These are phyloP conservation scores for Pichia gijzeniarum DNA, from an alignment of 805 yeast species.

Conservation along the genomic window DNA sequence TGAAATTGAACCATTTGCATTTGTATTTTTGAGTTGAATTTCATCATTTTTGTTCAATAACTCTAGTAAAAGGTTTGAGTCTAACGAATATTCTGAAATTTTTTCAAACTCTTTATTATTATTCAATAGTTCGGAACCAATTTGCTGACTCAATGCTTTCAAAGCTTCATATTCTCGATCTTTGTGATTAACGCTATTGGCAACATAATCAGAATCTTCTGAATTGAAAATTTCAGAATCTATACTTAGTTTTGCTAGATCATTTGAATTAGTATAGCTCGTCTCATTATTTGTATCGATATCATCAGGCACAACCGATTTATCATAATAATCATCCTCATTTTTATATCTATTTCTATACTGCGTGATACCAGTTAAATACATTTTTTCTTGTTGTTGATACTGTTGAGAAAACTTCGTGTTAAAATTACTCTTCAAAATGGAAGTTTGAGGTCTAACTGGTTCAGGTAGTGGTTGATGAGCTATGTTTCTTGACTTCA, in stretches of 20 bases:
- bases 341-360: conserved; percentile 27
- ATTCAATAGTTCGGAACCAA: conserved; percentile 25
- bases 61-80: conserved; percentile 30
- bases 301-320: conserved; percentile 35
- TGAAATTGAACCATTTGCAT: conserved; percentile 34
- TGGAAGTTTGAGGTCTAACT: conserved; percentile 25
- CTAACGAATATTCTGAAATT: conserved; percentile 31
- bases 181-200: conserved; percentile 13
- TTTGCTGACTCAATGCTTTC: conserved; percentile 26
- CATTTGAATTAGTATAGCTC: conserved; percentile 22
- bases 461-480: conserved; percentile 9
- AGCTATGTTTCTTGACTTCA: conserved; percentile 5
- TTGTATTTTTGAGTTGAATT: conserved; percentile 25
- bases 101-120: conserved; percentile 27
- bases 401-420: conserved; percentile 35
- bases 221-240: conserved; percentile 11
- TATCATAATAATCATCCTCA: conserved; percentile 50
- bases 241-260: conserved; percentile 8
- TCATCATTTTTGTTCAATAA: conserved; percentile 32
- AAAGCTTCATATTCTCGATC: conserved; percentile 26
- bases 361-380: conserved; percentile 38
- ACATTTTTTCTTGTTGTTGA: conserved; percentile 47
- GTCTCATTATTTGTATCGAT: conserved; percentile 26
- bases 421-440: conserved; percentile 28
- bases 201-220: conserved; percentile 8